These are phyloP conservation scores for Monilinia polystroma DNA, from an alignment of 2,329 filamentous ascomycete species.

Conservation along the genomic window DNA sequence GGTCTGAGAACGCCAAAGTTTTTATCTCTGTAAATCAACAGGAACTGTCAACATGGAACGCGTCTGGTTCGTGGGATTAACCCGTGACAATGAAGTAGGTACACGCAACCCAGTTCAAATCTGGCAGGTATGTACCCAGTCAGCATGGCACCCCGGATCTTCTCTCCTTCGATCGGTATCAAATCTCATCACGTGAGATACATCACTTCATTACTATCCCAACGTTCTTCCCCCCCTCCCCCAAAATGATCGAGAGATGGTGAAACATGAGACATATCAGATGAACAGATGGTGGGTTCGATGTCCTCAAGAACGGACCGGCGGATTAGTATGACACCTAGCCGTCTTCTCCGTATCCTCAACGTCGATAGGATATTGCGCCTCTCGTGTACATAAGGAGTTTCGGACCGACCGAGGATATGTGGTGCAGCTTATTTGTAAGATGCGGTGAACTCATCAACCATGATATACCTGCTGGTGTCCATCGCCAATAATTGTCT, in stretches of 20 bases:
- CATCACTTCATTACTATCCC: not conserved
- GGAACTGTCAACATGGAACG: not conserved
- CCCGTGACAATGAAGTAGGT: slow-evolving; percentile 2
- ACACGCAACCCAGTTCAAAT: not conserved
- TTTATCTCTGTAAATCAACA: not conserved
- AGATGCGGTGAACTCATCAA: not conserved
- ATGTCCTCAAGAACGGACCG: not conserved
- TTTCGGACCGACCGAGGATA: slow-evolving; percentile 17
- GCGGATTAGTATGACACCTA: slow-evolving; percentile 1
- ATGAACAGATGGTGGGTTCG: slow-evolving; percentile 1
- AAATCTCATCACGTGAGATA: slow-evolving; percentile 11
- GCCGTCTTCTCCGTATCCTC: slow-evolving; percentile 3
- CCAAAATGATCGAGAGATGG: not conserved
- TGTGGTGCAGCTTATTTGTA: not conserved
- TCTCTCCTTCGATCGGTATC: slow-evolving; percentile 10
- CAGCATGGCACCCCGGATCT: not conserved
- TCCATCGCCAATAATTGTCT: not conserved
- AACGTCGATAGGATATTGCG: slow-evolving; percentile 12
- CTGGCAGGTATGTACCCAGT: not conserved
- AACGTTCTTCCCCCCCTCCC: no score
- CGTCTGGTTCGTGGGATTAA: not conserved
- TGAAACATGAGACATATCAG: slow-evolving; percentile 2
- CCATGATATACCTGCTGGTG: not conserved
- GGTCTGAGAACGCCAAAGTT: not conserved
- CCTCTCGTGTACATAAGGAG: slow-evolving; percentile 4